Evolutionary conservation across 2,329 filamentous ascomycete species (phyloP), one percentile per base, ranked within the genome.

Genomic region (Pseudopyrenochaeta lycopersici): DNA sequence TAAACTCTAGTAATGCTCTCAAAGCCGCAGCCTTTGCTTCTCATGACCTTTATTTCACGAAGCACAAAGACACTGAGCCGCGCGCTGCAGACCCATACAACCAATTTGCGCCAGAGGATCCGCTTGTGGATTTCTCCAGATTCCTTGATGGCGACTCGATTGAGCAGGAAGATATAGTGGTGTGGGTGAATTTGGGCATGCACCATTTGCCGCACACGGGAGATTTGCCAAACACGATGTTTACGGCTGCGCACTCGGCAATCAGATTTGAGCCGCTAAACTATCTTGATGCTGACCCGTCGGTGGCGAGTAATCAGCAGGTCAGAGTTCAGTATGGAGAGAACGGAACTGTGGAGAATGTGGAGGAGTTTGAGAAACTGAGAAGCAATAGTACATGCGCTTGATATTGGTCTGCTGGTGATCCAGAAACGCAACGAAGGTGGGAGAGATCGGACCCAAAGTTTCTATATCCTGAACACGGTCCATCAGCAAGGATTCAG

Each of bases 31-130:
- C 75, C 20, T 86, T 80, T 76, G 80, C 82, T 2, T 77, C 77
- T 15, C 75, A 83, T 56, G 80, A 86, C 63, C 59, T 87, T 4
- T 82, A 79, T 63, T 74, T 84, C 15, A 77, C 82, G 1, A 72
- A 75, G 52, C 81, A 78, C 6, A 81, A 85, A 49, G 83, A 86
- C 59, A 81, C 77, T 0, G 84, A 86, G 66, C 81, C 81, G 1
- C 72, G 73, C 3, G 71, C 72, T 31, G 77, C 80, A 0, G 77
- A 83, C 32, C 70, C 80, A 1, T 74, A 77, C 51, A 84, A 84
- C 59, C 76, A 70, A 42, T 76, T 80, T 58, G 75, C 80, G 27
- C 71, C 77, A 0, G 33, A 73, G 2, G 76, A 84, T 46, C 84
- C 84, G 4, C 72, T 81, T 3, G 69, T 85, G 17, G 74, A 85